phyloP scores from a whole-genome alignment of 139 green algal species.

The Edaphochlamys debaryana region DNA sequence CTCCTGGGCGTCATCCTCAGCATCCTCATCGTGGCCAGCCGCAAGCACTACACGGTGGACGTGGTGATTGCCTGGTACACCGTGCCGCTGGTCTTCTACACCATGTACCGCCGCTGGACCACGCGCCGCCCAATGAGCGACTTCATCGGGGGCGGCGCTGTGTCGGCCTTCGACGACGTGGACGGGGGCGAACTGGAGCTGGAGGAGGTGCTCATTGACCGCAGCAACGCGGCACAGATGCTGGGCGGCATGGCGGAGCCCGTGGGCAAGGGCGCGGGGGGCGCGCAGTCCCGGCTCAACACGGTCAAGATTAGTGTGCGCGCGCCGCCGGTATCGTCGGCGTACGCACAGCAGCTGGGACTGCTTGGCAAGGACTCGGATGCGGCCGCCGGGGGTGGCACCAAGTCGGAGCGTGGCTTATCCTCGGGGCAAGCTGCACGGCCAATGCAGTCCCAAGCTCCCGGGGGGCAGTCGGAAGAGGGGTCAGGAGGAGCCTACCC shows the following conservation, averaged over 20 bases:
- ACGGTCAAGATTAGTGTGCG: constrained; percentile 12
- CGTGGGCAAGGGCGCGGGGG: background rate
- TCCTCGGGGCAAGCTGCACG: no score
- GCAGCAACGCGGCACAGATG: background rate
- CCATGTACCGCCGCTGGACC: constrained; percentile 77
- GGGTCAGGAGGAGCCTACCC: no score
- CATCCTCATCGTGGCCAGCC: constrained; percentile 87
- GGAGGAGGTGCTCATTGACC: constrained; percentile 34
- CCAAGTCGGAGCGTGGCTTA: no score
- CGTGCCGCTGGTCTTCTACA: constrained; percentile 87
- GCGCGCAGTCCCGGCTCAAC: background rate
- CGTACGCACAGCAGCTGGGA: no score
- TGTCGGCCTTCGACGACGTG: background rate
- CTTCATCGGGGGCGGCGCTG: background rate
- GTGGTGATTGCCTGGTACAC: constrained; percentile 85
- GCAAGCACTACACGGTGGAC: constrained; percentile 94
- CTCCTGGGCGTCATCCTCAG: constrained; percentile 57
- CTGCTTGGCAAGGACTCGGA: no score
- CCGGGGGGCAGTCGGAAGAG: no score
- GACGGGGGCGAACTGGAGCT: constrained; percentile 23
- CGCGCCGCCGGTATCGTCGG: no score
- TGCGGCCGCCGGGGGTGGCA: no score
- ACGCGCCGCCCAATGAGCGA: constrained; percentile 72
- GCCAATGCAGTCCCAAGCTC: no score
- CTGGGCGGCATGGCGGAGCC: background rate